Conservation (phyloP, 345 rosid genomes). For the Lumnitzera littorea region DNA sequence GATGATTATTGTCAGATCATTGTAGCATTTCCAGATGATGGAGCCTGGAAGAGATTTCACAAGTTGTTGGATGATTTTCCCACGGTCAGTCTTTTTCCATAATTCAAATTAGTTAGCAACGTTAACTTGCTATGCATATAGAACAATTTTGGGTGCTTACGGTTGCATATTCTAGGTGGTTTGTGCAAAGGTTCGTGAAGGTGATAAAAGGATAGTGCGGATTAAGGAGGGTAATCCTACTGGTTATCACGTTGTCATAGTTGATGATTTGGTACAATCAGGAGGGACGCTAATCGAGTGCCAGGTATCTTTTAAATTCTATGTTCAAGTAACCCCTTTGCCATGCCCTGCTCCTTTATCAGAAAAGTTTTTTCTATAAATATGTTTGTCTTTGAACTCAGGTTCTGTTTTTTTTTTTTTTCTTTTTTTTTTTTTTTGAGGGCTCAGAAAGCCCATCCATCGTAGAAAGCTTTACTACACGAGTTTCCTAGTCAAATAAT, state of each 20-base stretch:
- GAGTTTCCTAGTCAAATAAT: background rate
- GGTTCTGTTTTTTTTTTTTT: no score
- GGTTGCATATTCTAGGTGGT: conserved; percentile 52
- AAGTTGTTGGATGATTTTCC: conserved; percentile 80
- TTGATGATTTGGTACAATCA: conserved; percentile 94
- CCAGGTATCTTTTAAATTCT: conserved; percentile 45
- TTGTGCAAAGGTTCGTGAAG: conserved; percentile 95
- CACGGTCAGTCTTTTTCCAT: conserved; percentile 35
- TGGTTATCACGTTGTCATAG: conserved; percentile 88
- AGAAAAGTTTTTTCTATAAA: no score
- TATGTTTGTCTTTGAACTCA: no score
- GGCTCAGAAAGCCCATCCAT: no score
- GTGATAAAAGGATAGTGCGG: conserved; percentile 82
- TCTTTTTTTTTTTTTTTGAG: no score
- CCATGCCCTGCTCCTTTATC: no score
- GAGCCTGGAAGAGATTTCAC: conserved; percentile 99
- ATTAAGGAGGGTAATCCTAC: conserved; percentile 90
- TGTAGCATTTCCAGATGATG: conserved; percentile 98
- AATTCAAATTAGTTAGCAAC: no score
- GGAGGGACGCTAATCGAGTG: conserved; percentile 98
- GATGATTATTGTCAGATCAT: conserved; percentile 39
- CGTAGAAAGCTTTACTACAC: background rate
- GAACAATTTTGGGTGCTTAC: background rate
- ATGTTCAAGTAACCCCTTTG: no score
- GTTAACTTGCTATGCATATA: no score